Evolutionary conservation across 495 filamentous ascomycete species (phyloP).

Genomic region (Parathielavia hyrcaniae): DNA sequence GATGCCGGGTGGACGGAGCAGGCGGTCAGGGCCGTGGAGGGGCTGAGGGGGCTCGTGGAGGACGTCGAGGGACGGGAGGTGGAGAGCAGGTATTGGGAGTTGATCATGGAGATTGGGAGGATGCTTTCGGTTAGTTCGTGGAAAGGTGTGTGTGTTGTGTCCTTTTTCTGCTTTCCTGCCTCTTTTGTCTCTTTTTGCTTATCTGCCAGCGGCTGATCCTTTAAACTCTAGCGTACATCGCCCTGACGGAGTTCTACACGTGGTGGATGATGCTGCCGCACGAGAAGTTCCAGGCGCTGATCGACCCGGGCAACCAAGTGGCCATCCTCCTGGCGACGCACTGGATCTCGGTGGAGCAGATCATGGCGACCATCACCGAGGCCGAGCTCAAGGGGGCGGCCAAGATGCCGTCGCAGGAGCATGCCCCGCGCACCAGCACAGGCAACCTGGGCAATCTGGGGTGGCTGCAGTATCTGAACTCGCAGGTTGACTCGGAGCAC

Average conservation of each 20-base stretch:
- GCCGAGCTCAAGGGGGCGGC: conserved; percentile 23
- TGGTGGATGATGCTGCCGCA: conserved; percentile 51
- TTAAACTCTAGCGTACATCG: conserved; percentile 31
- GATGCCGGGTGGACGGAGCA: conserved; percentile 31
- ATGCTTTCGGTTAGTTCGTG: conserved; percentile 30
- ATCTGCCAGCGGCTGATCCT: not conserved
- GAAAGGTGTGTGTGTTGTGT: conserved; percentile 21
- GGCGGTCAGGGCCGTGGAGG: conserved; percentile 35
- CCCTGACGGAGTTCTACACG: conserved; percentile 35
- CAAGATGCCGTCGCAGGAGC: conserved; percentile 9
- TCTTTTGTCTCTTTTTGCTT: not conserved
- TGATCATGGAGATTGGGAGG: conserved; percentile 32
- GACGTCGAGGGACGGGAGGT: conserved; percentile 23
- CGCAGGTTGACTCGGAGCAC: conserved; percentile 36
- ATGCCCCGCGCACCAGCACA: conserved; percentile 11
- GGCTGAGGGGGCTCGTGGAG: conserved; percentile 29
- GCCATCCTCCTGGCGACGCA: conserved; percentile 50
- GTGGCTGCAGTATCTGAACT: conserved; percentile 43
- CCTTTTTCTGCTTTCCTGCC: not conserved
- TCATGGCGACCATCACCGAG: conserved; percentile 47
- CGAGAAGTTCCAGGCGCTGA: conserved; percentile 47
- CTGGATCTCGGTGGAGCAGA: conserved; percentile 52
- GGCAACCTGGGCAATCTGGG: conserved; percentile 34
- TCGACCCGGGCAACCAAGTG: conserved; percentile 45
- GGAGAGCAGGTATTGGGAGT: conserved; percentile 33